Evolutionary conservation across 164 flowering plant genomes (phyloP).

Genomic region (Taxillus chinensis): DNA sequence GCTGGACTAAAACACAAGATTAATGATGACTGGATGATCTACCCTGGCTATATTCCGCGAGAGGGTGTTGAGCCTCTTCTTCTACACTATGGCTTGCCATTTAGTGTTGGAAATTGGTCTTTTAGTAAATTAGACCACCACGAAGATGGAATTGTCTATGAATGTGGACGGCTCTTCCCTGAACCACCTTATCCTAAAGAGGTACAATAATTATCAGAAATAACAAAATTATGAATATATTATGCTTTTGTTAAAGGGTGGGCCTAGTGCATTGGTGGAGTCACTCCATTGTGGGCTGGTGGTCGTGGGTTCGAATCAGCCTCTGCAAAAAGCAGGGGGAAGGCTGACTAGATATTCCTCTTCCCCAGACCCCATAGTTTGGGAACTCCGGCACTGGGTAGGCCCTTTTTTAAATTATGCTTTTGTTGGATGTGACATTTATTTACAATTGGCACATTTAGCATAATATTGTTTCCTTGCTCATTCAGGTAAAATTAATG

Average conservation of each 20-base stretch:
- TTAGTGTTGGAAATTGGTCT: constrained; percentile 92
- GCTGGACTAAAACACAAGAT: constrained; percentile 93
- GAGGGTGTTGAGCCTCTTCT: constrained; percentile 82
- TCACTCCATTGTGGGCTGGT: too few relatives aligned
- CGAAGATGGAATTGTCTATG: constrained; percentile 78
- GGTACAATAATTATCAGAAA: constrained; percentile 24
- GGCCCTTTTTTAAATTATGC: too few relatives aligned
- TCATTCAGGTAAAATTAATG: constrained; percentile 50
- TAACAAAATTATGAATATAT: neutral
- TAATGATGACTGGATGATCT: constrained; percentile 83
- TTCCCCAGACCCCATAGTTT: too few relatives aligned
- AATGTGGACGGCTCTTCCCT: constrained; percentile 80
- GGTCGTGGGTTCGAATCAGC: too few relatives aligned
- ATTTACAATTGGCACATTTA: neutral
- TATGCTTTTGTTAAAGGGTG: neutral
- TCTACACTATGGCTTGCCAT: constrained; percentile 86
- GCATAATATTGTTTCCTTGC: constrained; percentile 1
- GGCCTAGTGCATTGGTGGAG: too few relatives aligned
- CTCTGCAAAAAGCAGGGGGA: too few relatives aligned
- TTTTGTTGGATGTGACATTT: too few relatives aligned
- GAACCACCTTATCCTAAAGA: constrained; percentile 97
- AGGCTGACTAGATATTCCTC: too few relatives aligned
- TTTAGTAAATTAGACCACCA: constrained; percentile 86
- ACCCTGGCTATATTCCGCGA: constrained; percentile 85
- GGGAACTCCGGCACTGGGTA: too few relatives aligned